Base-by-base conservation (phyloP, 352 stramenopile genomes). In the Phytophthora vignae region DNA sequence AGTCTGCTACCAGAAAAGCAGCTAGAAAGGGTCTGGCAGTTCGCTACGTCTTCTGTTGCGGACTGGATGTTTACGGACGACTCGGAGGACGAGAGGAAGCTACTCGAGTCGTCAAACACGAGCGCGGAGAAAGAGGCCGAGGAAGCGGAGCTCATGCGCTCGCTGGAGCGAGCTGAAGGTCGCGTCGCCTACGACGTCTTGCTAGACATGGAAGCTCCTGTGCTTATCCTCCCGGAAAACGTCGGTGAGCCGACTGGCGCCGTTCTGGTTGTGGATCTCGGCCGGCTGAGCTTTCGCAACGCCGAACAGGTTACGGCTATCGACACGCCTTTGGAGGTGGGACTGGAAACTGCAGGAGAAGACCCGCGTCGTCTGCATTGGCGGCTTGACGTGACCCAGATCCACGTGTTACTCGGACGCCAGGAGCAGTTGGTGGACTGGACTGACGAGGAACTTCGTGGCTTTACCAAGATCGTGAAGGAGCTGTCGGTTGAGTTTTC, bases 51-150 rank as follows among this genome's bases (percentile, higher is more conserved):
- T 46, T 95, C 89, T 25, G 85, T 96, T 9, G 82, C 87, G 6
- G 83, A 93, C 19, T 96, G 87, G 82, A 90, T 96, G 46, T 94
- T 94, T 68, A 78, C 87, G 1, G 82, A 91, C 40, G 77, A 92
- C 52, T 42, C 86, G 19, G 40, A 33, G 12, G 69, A 67, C 50
- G 64, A 70, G 17, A 59, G 33, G 19, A 73, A 74, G n/a, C 11
- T 57, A 1, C 52, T 74, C 22, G 50, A 70, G 49, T 61, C 67
- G 12, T 67, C 62, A 14, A 53, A 67, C 6, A 25, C 27, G 40
- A 64, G 15, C 8, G 60, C 64, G 42, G 58, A 68, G 38, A 78
- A 77, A 33, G 74, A 90, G 53, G 75, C 76, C 14, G 78, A 91
- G 46, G 77, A 82, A 64, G 74, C 68, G 4, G 71, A 74, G 50